Evolutionary conservation across 352 stramenopile species (phyloP), one percentile per base, ranked within the genome.

Genomic region (Phytophthora vignae): DNA sequence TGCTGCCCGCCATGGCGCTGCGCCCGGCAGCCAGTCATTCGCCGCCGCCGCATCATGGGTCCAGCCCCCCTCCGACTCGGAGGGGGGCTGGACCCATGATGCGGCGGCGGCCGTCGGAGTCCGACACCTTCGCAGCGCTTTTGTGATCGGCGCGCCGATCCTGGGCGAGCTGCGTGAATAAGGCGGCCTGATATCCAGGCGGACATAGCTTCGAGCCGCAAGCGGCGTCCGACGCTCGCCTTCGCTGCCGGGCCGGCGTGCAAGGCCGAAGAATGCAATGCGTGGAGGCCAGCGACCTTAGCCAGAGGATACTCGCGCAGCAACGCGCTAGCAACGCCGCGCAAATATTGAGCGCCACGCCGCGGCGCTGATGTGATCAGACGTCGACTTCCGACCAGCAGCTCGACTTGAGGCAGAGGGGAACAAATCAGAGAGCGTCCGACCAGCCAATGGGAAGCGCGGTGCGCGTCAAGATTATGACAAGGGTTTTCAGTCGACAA

Each of bases 91-190:
- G n/a, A n/a, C n/a, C n/a, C n/a, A n/a, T n/a, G n/a, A n/a, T n/a
- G n/a, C n/a, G n/a, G n/a, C n/a, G n/a, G n/a, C n/a, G n/a, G n/a
- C n/a, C n/a, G n/a, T n/a, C n/a, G n/a, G n/a, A n/a, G n/a, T 52
- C 55, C 29, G 54, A n/a, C 54, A 29, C 17, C 54, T 44, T 31
- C 29, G 52, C 52, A 40, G 21, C 46, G 50, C 49, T 53, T 56
- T 19, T 64, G 63, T 70, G 63, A 70, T 53, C 44, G 6, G 42
- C 44, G 31, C 38, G 55, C 63, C 63, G 31, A 70, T 70, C 62
- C 53, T 69, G 38, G 40, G 21, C 14, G 40, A 48, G 40, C 40
- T 14, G 40, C 40, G 4, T 48, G 40, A 48, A 48, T n/a, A 48
- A 21, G 40, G 36, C 53, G 56, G 31, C 46, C 64, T 71, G 64